Conservation (phyloP, 352 stramenopile species). For the Globisporangium nodosum region DNA sequence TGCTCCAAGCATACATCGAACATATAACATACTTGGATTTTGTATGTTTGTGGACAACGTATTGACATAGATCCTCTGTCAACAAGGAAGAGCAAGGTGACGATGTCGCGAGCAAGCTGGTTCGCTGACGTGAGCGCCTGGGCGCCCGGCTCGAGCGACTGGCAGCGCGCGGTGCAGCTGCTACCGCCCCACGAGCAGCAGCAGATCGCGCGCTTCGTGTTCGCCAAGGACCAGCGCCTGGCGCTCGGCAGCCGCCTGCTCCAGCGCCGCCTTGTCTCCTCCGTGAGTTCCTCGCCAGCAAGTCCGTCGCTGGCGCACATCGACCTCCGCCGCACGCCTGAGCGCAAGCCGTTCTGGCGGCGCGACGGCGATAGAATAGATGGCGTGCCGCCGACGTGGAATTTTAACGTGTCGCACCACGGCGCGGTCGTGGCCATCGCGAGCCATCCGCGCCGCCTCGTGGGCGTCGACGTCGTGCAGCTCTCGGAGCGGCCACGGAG, state of each 20-base stretch:
- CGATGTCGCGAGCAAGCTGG: slow-evolving; percentile 8
- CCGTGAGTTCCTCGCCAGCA: slow-evolving; percentile 17
- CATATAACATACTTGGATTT: too few species aligned
- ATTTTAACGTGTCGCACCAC: slow-evolving; percentile 83
- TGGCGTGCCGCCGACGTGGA: slow-evolving; percentile 31
- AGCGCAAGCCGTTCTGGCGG: slow-evolving; percentile 67
- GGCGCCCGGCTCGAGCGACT: slow-evolving; percentile 27
- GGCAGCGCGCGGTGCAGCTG: slow-evolving; percentile 24
- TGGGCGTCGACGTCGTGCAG: slow-evolving; percentile 72
- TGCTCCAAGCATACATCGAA: too few species aligned
- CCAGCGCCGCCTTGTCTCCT: slow-evolving; percentile 42
- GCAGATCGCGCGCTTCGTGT: slow-evolving; percentile 53
- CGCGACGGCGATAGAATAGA: neutral
- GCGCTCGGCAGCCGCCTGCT: slow-evolving; percentile 61
- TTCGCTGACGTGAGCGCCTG: slow-evolving; percentile 43
- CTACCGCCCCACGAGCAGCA: slow-evolving; percentile 36
- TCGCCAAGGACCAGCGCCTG: slow-evolving; percentile 60
- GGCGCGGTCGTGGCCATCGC: slow-evolving; percentile 62
- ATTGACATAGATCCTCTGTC: neutral
- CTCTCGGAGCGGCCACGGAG: slow-evolving; percentile 38
- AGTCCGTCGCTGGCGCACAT: slow-evolving; percentile 25
- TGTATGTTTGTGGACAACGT: neutral
- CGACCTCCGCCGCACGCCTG: slow-evolving; percentile 43
- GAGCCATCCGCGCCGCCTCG: slow-evolving; percentile 25
- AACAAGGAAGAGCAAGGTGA: too few species aligned